A percentile compares a stretch with the other conserved stretches of the same genome.
phyloP scores from a whole-genome alignment of 257 asterid species.

The Paulownia fortunei region DNA sequence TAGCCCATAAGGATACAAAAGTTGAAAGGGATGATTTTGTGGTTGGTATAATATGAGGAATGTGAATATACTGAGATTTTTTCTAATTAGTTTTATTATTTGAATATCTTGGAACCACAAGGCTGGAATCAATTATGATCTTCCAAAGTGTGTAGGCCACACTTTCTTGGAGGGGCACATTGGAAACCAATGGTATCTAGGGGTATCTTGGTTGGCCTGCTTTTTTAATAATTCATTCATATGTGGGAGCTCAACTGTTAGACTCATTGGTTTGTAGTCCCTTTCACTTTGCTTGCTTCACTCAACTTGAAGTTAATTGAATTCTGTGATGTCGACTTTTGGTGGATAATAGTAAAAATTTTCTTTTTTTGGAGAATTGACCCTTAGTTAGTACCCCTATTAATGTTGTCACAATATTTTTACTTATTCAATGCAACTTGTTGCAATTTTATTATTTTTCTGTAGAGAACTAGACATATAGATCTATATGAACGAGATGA shows the following conservation, averaged over 20 bases:
- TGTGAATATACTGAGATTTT: background rate
- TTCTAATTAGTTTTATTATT: background rate
- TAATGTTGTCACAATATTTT: too few species aligned
- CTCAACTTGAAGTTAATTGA: background rate
- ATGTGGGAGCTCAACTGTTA: background rate
- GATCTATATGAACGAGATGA: too few species aligned
- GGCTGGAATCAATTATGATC: conserved; percentile 25
- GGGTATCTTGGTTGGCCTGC: conserved; percentile 20
- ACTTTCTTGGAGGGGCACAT: background rate
- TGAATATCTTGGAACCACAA: conserved; percentile 31
- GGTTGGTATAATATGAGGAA: background rate
- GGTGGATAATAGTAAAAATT: too few species aligned
- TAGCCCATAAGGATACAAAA: background rate
- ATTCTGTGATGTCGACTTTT: conserved; percentile 4
- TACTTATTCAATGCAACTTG: too few species aligned
- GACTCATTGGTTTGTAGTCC: conserved; percentile 1
- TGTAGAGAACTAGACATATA: too few species aligned
- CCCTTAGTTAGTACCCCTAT: too few species aligned
- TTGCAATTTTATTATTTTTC: too few species aligned
- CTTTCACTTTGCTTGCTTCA: conserved; percentile 15
- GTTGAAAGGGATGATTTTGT: background rate
- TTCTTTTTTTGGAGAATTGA: too few species aligned
- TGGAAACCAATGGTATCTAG: conserved; percentile 14
- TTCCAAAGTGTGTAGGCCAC: conserved; percentile 31
- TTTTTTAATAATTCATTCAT: background rate